A percentile compares a stretch with the other conserved stretches of the same genome.
These are phyloP conservation scores for Apiospora aurea DNA, from an alignment of 2,329 filamentous ascomycete species.

Conservation along the genomic window DNA sequence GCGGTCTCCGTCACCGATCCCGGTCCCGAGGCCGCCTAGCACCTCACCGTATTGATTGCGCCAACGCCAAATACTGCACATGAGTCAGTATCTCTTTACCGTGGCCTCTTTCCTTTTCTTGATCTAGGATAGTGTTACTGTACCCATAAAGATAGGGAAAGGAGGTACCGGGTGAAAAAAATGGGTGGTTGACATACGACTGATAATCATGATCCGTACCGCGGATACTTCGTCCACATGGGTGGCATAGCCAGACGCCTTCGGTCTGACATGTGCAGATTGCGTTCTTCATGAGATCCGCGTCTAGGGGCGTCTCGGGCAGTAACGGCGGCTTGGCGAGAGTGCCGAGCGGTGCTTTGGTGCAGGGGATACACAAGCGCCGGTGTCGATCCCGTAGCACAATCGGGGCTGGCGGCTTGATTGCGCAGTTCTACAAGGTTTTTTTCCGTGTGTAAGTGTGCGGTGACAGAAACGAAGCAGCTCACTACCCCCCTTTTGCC, in stretches of 20 bases:
- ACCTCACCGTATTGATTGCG: slow-evolving; percentile 83
- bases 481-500: not conserved
- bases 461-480: not conserved
- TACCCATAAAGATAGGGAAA: not conserved
- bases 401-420: slow-evolving; percentile 76
- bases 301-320: slow-evolving; percentile 55
- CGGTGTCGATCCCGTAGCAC: slow-evolving; percentile 79
- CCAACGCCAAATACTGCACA: slow-evolving; percentile 81
- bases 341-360: slow-evolving; percentile 70
- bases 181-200: slow-evolving; percentile 49
- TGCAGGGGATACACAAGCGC: slow-evolving; percentile 79
- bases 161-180: not conserved
- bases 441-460: not conserved
- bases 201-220: slow-evolving; percentile 65
- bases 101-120: not conserved
- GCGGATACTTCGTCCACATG: slow-evolving; percentile 77
- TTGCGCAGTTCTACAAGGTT: slow-evolving; percentile 78
- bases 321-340: slow-evolving; percentile 56
- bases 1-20: slow-evolving; percentile 86
- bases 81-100: slow-evolving; percentile 23
- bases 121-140: not conserved
- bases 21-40: slow-evolving; percentile 81
- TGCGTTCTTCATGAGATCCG: slow-evolving; percentile 62
- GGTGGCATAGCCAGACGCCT: slow-evolving; percentile 83
- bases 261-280: slow-evolving; percentile 61